These are phyloP conservation scores for Solanum arcanum DNA, from an alignment of 257 asterid genomes.

Conservation along the genomic window DNA sequence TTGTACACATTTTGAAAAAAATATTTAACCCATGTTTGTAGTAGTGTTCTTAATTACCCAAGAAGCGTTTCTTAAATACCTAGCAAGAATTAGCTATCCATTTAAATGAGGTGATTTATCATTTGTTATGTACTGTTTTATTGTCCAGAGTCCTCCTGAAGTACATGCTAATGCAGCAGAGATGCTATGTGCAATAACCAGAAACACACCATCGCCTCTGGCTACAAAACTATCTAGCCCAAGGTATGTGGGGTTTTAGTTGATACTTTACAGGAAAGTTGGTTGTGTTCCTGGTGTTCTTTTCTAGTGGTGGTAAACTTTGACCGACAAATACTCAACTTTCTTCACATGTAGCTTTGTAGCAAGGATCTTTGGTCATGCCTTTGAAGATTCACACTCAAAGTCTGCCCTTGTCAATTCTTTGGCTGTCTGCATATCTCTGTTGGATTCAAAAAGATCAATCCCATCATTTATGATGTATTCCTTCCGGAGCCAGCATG, in stretches of 20 bases:
- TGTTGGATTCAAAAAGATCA: conserved; percentile 90
- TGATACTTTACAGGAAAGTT: background rate
- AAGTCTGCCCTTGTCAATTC: conserved; percentile 85
- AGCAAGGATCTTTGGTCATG: conserved; percentile 78
- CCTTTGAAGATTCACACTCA: conserved; percentile 68
- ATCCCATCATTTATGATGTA: conserved; percentile 57
- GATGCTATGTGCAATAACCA: conserved; percentile 80
- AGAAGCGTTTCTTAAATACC: background rate
- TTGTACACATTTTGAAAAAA: background rate
- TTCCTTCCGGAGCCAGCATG: conserved; percentile 71
- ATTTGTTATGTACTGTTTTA: background rate
- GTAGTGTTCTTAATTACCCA: background rate
- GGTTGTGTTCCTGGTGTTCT: background rate
- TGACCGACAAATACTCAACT: background rate
- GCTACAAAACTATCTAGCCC: conserved; percentile 86
- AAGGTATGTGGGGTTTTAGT: conserved; percentile 39
- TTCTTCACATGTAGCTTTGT: conserved; percentile 55
- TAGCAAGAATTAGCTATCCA: background rate
- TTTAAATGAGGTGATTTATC: background rate
- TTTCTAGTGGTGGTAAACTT: background rate
- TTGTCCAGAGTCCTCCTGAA: conserved; percentile 74
- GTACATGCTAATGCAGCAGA: conserved; percentile 98
- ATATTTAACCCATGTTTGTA: background rate
- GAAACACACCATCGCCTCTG: conserved; percentile 77
- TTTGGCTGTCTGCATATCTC: conserved; percentile 77